Evolutionary conservation across 768 basidiomycete species (phyloP), one percentile per base, ranked within the genome.

Genomic region (Mrakia gelida): DNA sequence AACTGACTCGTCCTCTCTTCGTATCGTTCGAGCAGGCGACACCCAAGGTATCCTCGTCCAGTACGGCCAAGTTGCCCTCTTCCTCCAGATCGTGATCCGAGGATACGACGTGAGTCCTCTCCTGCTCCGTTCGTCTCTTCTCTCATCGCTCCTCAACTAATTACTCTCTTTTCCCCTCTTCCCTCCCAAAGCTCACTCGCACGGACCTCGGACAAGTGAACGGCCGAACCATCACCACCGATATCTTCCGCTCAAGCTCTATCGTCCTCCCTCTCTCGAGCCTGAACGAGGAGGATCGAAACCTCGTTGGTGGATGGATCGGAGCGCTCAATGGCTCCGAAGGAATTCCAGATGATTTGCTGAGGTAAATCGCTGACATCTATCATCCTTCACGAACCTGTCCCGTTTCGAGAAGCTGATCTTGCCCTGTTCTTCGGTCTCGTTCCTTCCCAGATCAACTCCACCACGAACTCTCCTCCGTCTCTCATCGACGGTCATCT

Each of bases 401-500:
- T 59, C 7, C 7, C n/a, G 13, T 18, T 56, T 56, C 54, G 54
- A 23, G 11, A 28, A 56, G n/a, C 72, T 59, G 23, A 56, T 49
- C 45, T 49, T 3, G 18, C 26, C 1, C 26, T 11, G 9, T 3
- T 16, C 26, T 16, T 56, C 49, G 23, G 15, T n/a, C 41, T 23
- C 34, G 38, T 59, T 15, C 0, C 5, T 28, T 26, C 23, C 11
- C 43, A 84, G 84, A 21, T 81, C 84, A 0, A 86, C 86, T 0
- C 78, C 82, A 8, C 85, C 85, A 13, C 79, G 78, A 34, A 82
- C 82, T 16, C 81, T 86, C 28, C 84, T 84, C 59, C 76, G 81
- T 21, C 81, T 86, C 15, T 81, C 84, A 1, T 80, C 84, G 11
- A 84, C 84, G 1, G 79, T 86, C 56, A 82, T 85, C 52, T 81